Evolutionary conservation across 2,329 filamentous ascomycete species (phyloP), one percentile per base, ranked within the genome.

Genomic region (Metarhizium brunneum): DNA sequence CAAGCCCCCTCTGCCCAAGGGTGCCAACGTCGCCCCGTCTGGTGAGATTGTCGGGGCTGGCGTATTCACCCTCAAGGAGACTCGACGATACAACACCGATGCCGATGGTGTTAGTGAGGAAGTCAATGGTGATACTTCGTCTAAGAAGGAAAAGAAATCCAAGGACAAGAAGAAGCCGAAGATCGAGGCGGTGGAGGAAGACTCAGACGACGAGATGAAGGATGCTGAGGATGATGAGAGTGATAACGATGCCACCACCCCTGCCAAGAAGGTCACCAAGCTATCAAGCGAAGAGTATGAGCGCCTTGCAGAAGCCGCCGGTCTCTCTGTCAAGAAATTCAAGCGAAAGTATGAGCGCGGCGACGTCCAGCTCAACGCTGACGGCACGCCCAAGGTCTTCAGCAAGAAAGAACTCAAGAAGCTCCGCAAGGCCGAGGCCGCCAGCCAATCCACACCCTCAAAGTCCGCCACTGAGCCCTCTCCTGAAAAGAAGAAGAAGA

Each of bases 31-130:
- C 61, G 88, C 81, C 32, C 89, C 89, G 54, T 87, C 88, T 64
- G 88, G 88, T 58, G 81, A 85, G 61, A 69, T 75, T 43, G 73
- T 76, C 47, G 74, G 80, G 35, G 82, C 85, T 56, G 84, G 85
- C 64, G 95, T 95, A 74, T 95, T 90, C 81, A 88, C 92, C 60
- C 80, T 99, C 66, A 95, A 95, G 76, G 90, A 96, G 72, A 88
- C 88, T 11, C 83, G 90, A 68, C 94, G 92, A 73, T 99, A 99
- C 80, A 97, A 97, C 72, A 81, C 84, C 51, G 92, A 97, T 68
- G 94, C 90, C 54, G 94, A 99, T 72, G 92, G 91, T 60, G 76
- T 96, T 52, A 78, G 78, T 58, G 83, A 82, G 14, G 80, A 85
- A 32, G 48, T 50, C 25, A 72, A 73, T 51, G 71, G 66, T 25